Base-by-base conservation (phyloP, 2,329 filamentous ascomycete genomes). In the Stylonectria norvegica region DNA sequence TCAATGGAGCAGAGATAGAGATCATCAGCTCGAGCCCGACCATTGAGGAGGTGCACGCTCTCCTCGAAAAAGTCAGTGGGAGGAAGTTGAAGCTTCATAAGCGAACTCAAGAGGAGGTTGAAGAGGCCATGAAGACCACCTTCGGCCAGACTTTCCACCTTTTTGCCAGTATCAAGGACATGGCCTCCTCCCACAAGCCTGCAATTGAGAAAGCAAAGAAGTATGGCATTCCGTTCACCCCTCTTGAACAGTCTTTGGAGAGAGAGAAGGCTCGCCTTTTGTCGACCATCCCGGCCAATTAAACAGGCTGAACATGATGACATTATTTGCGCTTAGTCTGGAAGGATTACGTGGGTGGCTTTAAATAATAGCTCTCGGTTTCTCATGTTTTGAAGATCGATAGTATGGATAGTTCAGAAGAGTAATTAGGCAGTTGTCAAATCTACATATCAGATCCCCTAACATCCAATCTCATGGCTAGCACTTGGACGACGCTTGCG, bases 1-100 rank as follows among this genome's bases (percentile, higher is more conserved):
- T 65, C 29, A 36, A 20, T 2, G 52, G 54, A 5, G 48, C 60
- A 9, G 60, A 57, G 25, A 60, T 67, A n/a, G 52, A 63, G 2
- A 45, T 67, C 4, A 48, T 36, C 1, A 50, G 49, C 31, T 60
- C 62, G n/a, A 11, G 38, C 2, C 27, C 65, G 1, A 56, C 53
- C 2, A 51, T 64, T n/a, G 41, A 65, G 38, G 51, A 66, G 27
- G 39, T 57, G 0, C 46, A 52, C 18, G 48, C 59, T 9, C 56
- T 63, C 11, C 43, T 67, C 1, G 34, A 22, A 2, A 54, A 19
- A 7, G 56, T 65, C 25, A 64, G 54, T 12, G 62, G 64, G 1
- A 56, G 51, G n/a, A 45, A 58, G 0, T 52, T 68, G 1, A 9
- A 9, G 0, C 23, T 49, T 5, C 49, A 33, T 6, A 59, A 52